Conservation (phyloP, 768 basidiomycete species). For the Jaapia argillacea region DNA sequence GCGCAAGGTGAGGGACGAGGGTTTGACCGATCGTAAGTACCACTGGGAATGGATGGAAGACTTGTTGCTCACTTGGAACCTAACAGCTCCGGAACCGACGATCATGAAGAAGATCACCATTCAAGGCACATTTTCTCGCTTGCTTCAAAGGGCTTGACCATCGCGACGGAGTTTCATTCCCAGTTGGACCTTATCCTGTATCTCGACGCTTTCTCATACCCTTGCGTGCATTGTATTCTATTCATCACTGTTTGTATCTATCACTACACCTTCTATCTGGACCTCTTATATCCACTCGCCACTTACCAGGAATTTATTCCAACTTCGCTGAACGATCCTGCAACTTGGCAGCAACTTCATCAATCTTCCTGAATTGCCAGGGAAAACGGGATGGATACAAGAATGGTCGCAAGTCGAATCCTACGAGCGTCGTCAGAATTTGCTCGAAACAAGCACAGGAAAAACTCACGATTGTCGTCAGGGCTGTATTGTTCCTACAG, state of each 20-base stretch:
- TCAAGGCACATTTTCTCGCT: constrained; percentile 65
- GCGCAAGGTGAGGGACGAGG: constrained; percentile 88
- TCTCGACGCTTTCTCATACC: background rate
- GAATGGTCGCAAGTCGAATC: constrained; percentile 94
- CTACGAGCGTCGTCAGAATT: constrained; percentile 28
- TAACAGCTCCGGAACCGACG: constrained; percentile 66
- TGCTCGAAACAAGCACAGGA: constrained; percentile 1
- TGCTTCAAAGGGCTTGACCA: constrained; percentile 37
- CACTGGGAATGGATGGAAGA: background rate
- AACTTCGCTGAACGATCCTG: constrained; percentile 75
- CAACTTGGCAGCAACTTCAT: constrained; percentile 66
- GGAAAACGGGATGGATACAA: constrained; percentile 91
- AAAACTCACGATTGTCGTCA: constrained; percentile 79
- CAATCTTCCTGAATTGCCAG: constrained; percentile 96
- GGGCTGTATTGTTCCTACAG: constrained; percentile 94
- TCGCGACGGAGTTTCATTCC: constrained; percentile 1
- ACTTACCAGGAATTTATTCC: too few species aligned
- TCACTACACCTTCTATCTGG: too few species aligned
- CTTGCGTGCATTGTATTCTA: constrained; percentile 2
- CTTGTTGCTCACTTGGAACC: constrained; percentile 6
- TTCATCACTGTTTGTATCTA: constrained; percentile 3
- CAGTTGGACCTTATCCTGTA: too few species aligned
- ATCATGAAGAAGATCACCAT: constrained; percentile 87
- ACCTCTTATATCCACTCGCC: too few species aligned
- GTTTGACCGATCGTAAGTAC: constrained; percentile 66